These are phyloP conservation scores for Tirmania nivea DNA, from an alignment of 495 filamentous ascomycete genomes.

Conservation along the genomic window DNA sequence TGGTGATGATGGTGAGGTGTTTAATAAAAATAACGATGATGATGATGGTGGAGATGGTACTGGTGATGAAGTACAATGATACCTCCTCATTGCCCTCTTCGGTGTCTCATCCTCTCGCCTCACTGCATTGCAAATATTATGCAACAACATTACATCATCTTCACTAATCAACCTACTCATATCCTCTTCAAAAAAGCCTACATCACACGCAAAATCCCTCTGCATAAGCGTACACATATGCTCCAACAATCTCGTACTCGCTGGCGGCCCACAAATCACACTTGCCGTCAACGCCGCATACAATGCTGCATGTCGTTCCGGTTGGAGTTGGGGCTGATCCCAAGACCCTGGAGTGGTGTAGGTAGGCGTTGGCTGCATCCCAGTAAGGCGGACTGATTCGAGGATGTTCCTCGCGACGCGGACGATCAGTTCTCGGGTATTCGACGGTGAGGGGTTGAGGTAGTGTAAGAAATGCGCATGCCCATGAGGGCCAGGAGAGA, in stretches of 20 bases:
- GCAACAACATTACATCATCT: constrained; percentile 17
- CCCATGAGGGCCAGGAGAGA: background rate
- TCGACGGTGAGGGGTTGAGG: constrained; percentile 36
- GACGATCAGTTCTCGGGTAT: constrained; percentile 42
- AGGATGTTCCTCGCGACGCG: constrained; percentile 66
- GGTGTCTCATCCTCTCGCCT: constrained; percentile 37
- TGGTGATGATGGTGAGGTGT: too few relatives aligned
- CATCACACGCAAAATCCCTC: constrained; percentile 24
- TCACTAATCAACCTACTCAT: constrained; percentile 2
- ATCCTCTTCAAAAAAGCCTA: constrained; percentile 16
- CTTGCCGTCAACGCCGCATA: constrained; percentile 14
- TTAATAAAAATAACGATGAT: too few relatives aligned
- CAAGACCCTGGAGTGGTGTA: constrained; percentile 16
- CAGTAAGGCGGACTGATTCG: constrained; percentile 28
- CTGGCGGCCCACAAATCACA: constrained; percentile 8
- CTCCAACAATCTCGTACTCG: constrained; percentile 4
- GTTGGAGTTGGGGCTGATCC: background rate
- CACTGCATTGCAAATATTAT: constrained; percentile 26
- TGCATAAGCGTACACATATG: constrained; percentile 10
- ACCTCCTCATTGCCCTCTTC: constrained; percentile 29
- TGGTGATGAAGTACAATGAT: constrained; percentile 8
- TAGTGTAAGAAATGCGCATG: constrained; percentile 19
- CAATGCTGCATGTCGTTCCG: constrained; percentile 7
- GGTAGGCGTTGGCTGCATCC: constrained; percentile 20
- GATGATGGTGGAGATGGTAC: too few relatives aligned